These are phyloP conservation scores for Apiotrichum domesticum DNA, from an alignment of 1,284 basidiomycete species.

Conservation along the genomic window DNA sequence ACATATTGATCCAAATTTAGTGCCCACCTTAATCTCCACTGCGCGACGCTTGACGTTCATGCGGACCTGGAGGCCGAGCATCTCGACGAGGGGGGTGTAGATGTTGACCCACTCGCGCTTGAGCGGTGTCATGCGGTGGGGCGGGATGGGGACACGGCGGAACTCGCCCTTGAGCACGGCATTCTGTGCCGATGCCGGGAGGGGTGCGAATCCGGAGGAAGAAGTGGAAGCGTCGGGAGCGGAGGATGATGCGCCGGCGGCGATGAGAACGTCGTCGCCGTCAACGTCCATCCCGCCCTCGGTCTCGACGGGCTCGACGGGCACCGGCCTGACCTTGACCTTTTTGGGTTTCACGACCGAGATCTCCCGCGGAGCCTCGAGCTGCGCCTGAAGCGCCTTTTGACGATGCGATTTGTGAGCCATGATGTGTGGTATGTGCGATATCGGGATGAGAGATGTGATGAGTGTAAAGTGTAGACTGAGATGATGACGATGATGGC, in stretches of 20 bases:
- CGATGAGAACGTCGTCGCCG: slow-evolving; percentile 28
- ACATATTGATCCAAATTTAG: background rate
- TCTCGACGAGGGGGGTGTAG: slow-evolving; percentile 92
- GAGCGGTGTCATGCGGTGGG: slow-evolving; percentile 93
- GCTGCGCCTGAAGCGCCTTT: slow-evolving; percentile 45
- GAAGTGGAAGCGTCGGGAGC: slow-evolving; percentile 13
- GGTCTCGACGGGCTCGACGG: slow-evolving; percentile 3
- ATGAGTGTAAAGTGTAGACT: background rate
- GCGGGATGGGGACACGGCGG: slow-evolving; percentile 80
- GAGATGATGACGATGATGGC: slow-evolving; percentile 6
- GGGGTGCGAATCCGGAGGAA: slow-evolving; percentile 38
- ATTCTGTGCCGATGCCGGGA: slow-evolving; percentile 27
- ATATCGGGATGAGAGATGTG: background rate
- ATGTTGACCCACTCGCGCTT: slow-evolving; percentile 98
- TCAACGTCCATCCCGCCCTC: slow-evolving; percentile 27
- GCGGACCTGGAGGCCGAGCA: slow-evolving; percentile 85
- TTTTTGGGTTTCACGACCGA: slow-evolving; percentile 34
- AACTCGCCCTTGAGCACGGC: slow-evolving; percentile 62
- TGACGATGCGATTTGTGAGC: slow-evolving; percentile 47
- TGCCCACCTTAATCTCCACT: slow-evolving; percentile 83
- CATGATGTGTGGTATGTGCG: slow-evolving; percentile 21
- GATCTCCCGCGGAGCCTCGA: slow-evolving; percentile 41
- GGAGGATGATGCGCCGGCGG: slow-evolving; percentile 5
- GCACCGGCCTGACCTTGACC: slow-evolving; percentile 12
- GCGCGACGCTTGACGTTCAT: slow-evolving; percentile 88